phyloP scores from a whole-genome alignment of 192 early-diverging fungal genomes.

The Linnemannia exigua region DNA sequence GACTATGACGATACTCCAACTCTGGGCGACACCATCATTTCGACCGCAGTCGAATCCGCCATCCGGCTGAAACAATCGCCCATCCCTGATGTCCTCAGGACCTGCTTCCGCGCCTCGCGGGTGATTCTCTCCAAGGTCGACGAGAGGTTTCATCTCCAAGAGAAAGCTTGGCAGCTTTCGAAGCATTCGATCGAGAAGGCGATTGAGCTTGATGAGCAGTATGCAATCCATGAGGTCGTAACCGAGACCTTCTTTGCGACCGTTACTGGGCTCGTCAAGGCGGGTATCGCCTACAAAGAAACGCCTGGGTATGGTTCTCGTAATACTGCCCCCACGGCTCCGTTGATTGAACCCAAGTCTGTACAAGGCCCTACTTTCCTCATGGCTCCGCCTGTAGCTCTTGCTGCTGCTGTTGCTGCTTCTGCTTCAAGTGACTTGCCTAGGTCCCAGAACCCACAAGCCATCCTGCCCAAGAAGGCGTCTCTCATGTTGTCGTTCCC shows the following conservation, averaged over 20 bases:
- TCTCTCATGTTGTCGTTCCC: not conserved
- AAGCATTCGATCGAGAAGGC: constrained; percentile 61
- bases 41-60: constrained; percentile 60
- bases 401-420: not conserved
- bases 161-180: constrained; percentile 64
- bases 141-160: constrained; percentile 59
- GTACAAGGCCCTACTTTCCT: not conserved
- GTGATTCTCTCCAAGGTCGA: constrained; percentile 56
- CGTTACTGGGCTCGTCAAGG: constrained; percentile 60
- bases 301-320: constrained; percentile 52
- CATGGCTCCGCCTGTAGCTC: not conserved
- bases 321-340: not conserved
- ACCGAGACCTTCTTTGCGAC: constrained; percentile 59
- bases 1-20: not conserved
- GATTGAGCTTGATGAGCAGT: constrained; percentile 66
- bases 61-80: constrained; percentile 69
- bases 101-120: constrained; percentile 40
- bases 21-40: constrained; percentile 55
- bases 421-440: not conserved
- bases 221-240: constrained; percentile 64
- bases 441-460: constrained; percentile 18
- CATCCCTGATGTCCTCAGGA: constrained; percentile 63
- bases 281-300: constrained; percentile 65
- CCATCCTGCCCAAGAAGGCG: not conserved
- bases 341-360: not conserved